phyloP scores from a whole-genome alignment of 2,329 filamentous ascomycete species.

The Xylaria sp. region DNA sequence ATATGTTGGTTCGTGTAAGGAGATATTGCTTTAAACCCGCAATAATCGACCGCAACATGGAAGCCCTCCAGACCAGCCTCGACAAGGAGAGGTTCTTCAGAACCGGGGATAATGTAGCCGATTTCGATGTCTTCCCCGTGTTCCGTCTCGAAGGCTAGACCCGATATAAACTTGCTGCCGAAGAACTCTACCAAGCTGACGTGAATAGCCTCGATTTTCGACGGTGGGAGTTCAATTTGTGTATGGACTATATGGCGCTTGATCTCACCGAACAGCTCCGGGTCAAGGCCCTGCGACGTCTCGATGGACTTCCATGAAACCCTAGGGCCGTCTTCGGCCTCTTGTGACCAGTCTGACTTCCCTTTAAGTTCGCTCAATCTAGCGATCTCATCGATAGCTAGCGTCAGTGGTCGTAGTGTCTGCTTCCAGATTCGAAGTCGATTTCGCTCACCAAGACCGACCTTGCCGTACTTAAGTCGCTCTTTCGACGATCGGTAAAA shows the following conservation, averaged over 20 bases:
- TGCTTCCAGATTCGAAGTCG: slow-evolving; percentile 43
- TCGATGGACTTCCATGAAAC: slow-evolving; percentile 36
- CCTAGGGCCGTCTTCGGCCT: not conserved
- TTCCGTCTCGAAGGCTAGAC: slow-evolving; percentile 40
- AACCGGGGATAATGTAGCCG: slow-evolving; percentile 38
- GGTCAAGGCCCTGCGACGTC: slow-evolving; percentile 27
- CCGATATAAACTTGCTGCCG: slow-evolving; percentile 39
- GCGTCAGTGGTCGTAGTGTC: slow-evolving; percentile 39
- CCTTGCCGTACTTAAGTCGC: slow-evolving; percentile 33
- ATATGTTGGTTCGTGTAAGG: slow-evolving; percentile 35
- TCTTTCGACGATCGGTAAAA: slow-evolving; percentile 39
- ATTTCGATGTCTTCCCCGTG: slow-evolving; percentile 38
- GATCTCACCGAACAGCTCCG: slow-evolving; percentile 35
- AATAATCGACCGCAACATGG: slow-evolving; percentile 38
- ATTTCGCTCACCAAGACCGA: slow-evolving; percentile 43
- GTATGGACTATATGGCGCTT: slow-evolving; percentile 29
- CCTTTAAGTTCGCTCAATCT: slow-evolving; percentile 37
- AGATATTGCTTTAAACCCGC: slow-evolving; percentile 42
- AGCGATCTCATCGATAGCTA: slow-evolving; percentile 37
- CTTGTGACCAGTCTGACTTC: slow-evolving; percentile 24
- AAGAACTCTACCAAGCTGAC: slow-evolving; percentile 44
- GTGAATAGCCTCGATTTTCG: slow-evolving; percentile 33
- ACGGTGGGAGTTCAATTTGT: slow-evolving; percentile 38
- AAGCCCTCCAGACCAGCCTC: slow-evolving; percentile 41
- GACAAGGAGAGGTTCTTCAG: slow-evolving; percentile 37